Evolutionary conservation across 2,329 filamentous ascomycete species (phyloP).

Genomic region (Herpotrichia juniperi): DNA sequence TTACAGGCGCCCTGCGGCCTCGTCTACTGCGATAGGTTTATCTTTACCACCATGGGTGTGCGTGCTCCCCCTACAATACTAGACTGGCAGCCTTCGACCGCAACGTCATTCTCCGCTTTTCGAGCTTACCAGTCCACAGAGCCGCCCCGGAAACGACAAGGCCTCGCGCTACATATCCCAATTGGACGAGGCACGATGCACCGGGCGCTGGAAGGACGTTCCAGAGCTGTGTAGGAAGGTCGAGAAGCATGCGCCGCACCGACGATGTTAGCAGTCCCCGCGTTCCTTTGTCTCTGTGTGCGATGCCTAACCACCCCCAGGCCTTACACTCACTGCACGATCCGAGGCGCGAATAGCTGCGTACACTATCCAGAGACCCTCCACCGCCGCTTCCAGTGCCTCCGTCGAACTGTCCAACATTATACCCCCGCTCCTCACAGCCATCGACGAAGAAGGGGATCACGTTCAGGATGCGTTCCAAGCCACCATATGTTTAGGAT

Average conservation of each 20-base stretch:
- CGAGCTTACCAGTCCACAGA: slow-evolving; percentile 43
- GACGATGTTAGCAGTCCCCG: slow-evolving; percentile 70
- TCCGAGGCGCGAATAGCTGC: slow-evolving; percentile 54
- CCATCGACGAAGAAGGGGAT: slow-evolving; percentile 47
- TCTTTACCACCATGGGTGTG: slow-evolving; percentile 44
- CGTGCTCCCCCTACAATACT: slow-evolving; percentile 22
- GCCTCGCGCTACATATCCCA: slow-evolving; percentile 79
- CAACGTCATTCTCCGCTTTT: slow-evolving; percentile 39
- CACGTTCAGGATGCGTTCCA: slow-evolving; percentile 69
- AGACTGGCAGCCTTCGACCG: slow-evolving; percentile 8
- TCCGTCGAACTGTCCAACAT: slow-evolving; percentile 44
- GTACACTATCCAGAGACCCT: slow-evolving; percentile 49
- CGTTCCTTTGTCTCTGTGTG: slow-evolving; percentile 19
- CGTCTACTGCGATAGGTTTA: slow-evolving; percentile 33
- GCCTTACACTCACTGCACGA: slow-evolving; percentile 54
- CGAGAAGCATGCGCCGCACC: slow-evolving; percentile 87
- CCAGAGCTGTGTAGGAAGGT: slow-evolving; percentile 92
- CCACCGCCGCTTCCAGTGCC: slow-evolving; percentile 47
- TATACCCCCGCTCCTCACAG: slow-evolving; percentile 48
- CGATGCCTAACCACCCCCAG: slow-evolving; percentile 30
- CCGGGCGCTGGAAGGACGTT: slow-evolving; percentile 84
- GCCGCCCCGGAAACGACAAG: slow-evolving; percentile 69
- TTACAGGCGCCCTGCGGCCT: slow-evolving; percentile 21
- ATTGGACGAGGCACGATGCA: slow-evolving; percentile 85
- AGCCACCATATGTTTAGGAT: slow-evolving; percentile 81